Conservation (phyloP, 2,329 filamentous ascomycete genomes). For the Calonectria leucothoes region DNA sequence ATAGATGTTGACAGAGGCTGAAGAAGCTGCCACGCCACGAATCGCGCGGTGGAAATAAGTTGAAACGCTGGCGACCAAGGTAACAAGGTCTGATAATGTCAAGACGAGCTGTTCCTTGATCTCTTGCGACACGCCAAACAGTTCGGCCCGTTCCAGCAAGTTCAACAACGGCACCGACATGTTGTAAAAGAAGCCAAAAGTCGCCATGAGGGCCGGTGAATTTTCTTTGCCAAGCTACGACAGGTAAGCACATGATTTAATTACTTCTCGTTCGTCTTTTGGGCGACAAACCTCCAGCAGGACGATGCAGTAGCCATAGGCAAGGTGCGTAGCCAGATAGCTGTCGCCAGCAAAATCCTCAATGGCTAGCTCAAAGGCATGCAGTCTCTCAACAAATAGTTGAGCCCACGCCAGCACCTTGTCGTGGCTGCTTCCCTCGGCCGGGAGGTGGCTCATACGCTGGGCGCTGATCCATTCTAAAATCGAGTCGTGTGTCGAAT, state of each 20-base stretch:
- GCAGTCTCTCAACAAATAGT: not conserved
- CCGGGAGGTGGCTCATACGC: not conserved
- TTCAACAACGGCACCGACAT: not conserved
- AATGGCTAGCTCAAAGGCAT: not conserved
- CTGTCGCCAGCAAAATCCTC: not conserved
- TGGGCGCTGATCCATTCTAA: not conserved
- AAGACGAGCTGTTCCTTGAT: not conserved
- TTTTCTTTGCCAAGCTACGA: not conserved
- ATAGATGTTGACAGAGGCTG: not conserved
- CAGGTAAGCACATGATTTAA: not conserved
- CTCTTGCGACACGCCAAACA: not conserved
- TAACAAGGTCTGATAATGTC: not conserved
- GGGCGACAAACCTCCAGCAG: not conserved
- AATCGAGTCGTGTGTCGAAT: not conserved
- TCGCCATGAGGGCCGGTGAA: not conserved
- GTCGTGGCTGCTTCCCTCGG: not conserved
- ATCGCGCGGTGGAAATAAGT: not conserved
- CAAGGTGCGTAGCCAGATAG: not conserved
- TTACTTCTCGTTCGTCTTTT: no score
- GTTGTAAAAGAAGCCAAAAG: conserved; percentile 1
- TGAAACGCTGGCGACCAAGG: not conserved
- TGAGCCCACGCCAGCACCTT: not conserved
- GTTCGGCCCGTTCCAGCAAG: not conserved
- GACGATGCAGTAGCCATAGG: not conserved
- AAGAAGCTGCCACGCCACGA: not conserved